Evolutionary conservation across 2,329 filamentous ascomycete species (phyloP).

Genomic region (Lojkania enalia): DNA sequence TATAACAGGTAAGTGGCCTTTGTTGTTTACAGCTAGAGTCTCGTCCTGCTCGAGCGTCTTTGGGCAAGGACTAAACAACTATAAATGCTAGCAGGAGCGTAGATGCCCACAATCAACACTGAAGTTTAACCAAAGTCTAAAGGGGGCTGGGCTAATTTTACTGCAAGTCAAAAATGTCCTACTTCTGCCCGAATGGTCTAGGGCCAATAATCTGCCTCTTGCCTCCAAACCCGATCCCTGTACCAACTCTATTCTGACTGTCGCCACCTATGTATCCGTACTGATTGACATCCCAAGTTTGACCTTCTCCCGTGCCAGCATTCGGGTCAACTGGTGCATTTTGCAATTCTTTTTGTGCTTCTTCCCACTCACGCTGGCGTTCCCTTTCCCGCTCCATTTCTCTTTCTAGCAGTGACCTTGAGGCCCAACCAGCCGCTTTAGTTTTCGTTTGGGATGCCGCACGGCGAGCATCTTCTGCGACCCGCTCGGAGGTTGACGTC

Average conservation of each 20-base stretch:
- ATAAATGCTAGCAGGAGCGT: too few relatives aligned
- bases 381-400: constrained; percentile 81
- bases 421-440: constrained; percentile 65
- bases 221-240: constrained; percentile 64
- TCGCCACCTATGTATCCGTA: constrained; percentile 79
- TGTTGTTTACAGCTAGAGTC: too few relatives aligned
- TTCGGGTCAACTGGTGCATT: constrained; percentile 57
- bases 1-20: too few relatives aligned
- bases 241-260: constrained; percentile 68
- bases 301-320: constrained; percentile 68
- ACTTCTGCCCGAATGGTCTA: constrained; percentile 57
- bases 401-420: constrained; percentile 72
- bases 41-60: too few relatives aligned
- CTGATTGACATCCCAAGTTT: constrained; percentile 76
- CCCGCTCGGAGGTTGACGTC: constrained; percentile 62
- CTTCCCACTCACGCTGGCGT: constrained; percentile 79
- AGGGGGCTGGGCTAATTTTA: too few relatives aligned
- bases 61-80: too few relatives aligned
- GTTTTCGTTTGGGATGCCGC: constrained; percentile 62
- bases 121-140: too few relatives aligned
- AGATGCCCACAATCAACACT: too few relatives aligned
- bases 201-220: constrained; percentile 80
- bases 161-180: neutral
- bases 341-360: constrained; percentile 67
- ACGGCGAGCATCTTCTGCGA: constrained; percentile 64